Evolutionary conservation across 1,284 basidiomycete species (phyloP).

Genomic region (Melanopsichium pennsylvanicum): DNA sequence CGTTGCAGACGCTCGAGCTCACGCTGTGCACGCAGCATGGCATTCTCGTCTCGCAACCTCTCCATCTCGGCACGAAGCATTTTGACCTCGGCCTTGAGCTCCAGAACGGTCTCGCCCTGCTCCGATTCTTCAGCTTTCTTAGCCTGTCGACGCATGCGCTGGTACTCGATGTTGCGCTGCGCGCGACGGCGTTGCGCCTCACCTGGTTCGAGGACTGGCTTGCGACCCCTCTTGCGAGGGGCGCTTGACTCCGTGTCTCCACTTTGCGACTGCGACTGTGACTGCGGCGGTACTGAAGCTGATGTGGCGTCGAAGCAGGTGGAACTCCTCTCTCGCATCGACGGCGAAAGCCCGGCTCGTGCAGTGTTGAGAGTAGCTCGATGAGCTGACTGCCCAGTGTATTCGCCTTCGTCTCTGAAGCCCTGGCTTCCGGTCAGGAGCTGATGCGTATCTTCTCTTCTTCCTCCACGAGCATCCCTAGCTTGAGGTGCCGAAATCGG

Average conservation of each 20-base stretch:
- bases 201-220: conserved; percentile 29
- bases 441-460: too few relatives aligned
- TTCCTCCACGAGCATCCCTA: background rate
- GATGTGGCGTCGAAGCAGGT: too few relatives aligned
- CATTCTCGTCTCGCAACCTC: conserved; percentile 53
- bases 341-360: too few relatives aligned
- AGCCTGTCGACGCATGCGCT: conserved; percentile 38
- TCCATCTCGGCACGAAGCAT: conserved; percentile 55
- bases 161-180: conserved; percentile 42
- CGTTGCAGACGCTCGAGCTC: conserved; percentile 42
- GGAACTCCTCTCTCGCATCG: too few relatives aligned
- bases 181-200: conserved; percentile 28
- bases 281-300: background rate
- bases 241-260: conserved; percentile 2
- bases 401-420: too few relatives aligned
- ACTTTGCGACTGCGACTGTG: background rate
- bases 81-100: conserved; percentile 52
- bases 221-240: conserved; percentile 34
- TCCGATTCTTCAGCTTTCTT: conserved; percentile 41
- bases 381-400: too few relatives aligned
- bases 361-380: too few relatives aligned
- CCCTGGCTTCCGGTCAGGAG: too few relatives aligned
- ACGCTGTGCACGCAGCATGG: conserved; percentile 48
- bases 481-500: conserved; percentile 3
- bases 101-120: conserved; percentile 34